phyloP scores from a whole-genome alignment of 1,139 yeast genomes.

The Diutina pseudorugosa region DNA sequence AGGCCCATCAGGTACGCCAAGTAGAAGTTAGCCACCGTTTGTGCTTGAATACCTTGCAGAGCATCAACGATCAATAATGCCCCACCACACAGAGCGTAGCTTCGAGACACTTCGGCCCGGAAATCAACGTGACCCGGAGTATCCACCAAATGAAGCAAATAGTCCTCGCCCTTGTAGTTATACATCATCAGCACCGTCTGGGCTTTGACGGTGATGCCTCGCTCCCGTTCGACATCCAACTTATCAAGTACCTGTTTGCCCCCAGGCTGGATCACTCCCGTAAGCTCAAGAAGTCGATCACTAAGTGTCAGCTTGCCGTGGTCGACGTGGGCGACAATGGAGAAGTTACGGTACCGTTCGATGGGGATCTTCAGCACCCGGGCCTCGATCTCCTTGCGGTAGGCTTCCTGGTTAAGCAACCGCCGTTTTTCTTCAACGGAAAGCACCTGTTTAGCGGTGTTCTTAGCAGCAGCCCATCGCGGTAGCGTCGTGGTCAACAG shows the following conservation, averaged over 20 bases:
- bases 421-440: background rate
- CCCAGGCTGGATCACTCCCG: conserved; percentile 77
- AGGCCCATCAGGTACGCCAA: conserved; percentile 81
- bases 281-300: conserved; percentile 74
- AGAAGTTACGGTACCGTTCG: conserved; percentile 75
- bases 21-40: conserved; percentile 90
- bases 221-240: conserved; percentile 75
- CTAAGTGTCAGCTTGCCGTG: conserved; percentile 93
- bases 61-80: conserved; percentile 88
- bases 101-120: conserved; percentile 83
- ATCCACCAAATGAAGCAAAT: conserved; percentile 79
- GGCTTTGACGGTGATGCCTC: conserved; percentile 95
- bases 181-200: conserved; percentile 94
- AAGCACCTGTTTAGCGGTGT: conserved; percentile 3
- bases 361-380: conserved; percentile 66
- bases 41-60: conserved; percentile 94
- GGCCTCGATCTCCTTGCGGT: conserved; percentile 20
- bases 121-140: conserved; percentile 99
- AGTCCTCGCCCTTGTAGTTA: conserved; percentile 41
- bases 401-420: background rate
- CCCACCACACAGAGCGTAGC: conserved; percentile 95
- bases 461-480: background rate
- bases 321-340: conserved; percentile 95
- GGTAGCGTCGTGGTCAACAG: background rate
- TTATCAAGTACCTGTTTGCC: conserved; percentile 85